phyloP scores from a whole-genome alignment of 768 basidiomycete genomes.

The Aureoboletus auriporus region DNA sequence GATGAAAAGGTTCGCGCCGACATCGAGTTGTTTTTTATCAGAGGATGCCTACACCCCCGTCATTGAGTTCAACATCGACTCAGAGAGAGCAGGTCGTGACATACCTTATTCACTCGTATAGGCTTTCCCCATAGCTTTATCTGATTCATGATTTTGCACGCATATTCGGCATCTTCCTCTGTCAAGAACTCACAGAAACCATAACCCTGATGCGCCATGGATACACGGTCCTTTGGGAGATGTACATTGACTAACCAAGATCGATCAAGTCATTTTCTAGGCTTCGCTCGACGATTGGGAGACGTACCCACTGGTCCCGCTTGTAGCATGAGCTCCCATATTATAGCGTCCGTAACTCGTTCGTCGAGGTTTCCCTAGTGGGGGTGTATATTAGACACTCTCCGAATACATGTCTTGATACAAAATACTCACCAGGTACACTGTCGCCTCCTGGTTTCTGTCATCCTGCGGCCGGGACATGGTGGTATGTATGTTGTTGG shows the following conservation, averaged over 20 bases:
- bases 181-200: conserved; percentile 99
- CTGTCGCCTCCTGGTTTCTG: conserved; percentile 88
- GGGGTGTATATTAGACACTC: neutral
- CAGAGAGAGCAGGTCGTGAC: conserved; percentile 21
- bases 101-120: conserved; percentile 96
- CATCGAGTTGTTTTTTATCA: conserved; percentile 96
- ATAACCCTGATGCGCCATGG: conserved; percentile 98
- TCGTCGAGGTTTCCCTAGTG: conserved; percentile 93
- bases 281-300: neutral
- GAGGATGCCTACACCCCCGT: conserved; percentile 72
- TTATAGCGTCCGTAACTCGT: conserved; percentile 85
- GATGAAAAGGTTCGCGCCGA: conserved; percentile 96
- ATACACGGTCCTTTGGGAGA: conserved; percentile 96
- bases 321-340: conserved; percentile 99
- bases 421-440: conserved; percentile 61
- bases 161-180: conserved; percentile 99
- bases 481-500: neutral
- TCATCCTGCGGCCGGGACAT: conserved; percentile 71
- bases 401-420: fast-evolving
- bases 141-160: conserved; percentile 99
- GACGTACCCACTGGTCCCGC: conserved; percentile 95
- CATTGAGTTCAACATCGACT: conserved; percentile 9
- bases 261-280: neutral
- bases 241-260: conserved; percentile 81
- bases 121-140: conserved; percentile 99